Percentiles rank a stretch among this genome's conserved stretches.
phyloP scores from a whole-genome alignment of 2,329 filamentous ascomycete species.

The Shiraia sp. region DNA sequence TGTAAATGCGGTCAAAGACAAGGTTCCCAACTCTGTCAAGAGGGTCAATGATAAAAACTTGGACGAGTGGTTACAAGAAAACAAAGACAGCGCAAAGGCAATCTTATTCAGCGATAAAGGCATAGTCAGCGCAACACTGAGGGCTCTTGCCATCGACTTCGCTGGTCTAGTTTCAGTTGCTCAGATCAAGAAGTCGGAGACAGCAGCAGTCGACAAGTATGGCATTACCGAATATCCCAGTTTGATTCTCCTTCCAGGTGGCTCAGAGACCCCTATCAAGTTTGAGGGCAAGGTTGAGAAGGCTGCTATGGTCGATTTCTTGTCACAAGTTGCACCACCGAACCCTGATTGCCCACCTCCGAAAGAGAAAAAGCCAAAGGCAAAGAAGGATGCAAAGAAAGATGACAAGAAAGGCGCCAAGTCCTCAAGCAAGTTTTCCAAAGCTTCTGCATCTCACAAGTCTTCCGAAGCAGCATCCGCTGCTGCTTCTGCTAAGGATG shows the following conservation, averaged over 20 bases:
- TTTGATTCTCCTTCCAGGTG: constrained; percentile 76
- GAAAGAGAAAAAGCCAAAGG: constrained; percentile 50
- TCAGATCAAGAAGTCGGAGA: constrained; percentile 83
- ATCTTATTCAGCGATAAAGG: constrained; percentile 95
- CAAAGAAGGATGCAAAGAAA: constrained; percentile 51
- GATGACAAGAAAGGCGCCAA: constrained; percentile 51
- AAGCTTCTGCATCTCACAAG: constrained; percentile 56
- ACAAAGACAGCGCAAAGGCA: constrained; percentile 75
- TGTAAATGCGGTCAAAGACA: constrained; percentile 79
- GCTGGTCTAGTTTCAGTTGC: constrained; percentile 76
- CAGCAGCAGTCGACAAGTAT: constrained; percentile 71
- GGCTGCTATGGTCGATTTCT: constrained; percentile 76
- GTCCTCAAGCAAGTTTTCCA: constrained; percentile 54
- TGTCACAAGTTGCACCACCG: constrained; percentile 76
- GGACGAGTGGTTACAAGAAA: constrained; percentile 70
- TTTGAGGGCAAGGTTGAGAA: constrained; percentile 89
- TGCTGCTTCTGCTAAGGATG: constrained; percentile 54
- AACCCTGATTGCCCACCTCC: constrained; percentile 73
- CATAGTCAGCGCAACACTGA: constrained; percentile 78
- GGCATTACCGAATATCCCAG: constrained; percentile 78
- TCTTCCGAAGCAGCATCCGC: constrained; percentile 53
- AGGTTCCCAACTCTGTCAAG: constrained; percentile 91
- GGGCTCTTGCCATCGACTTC: constrained; percentile 88
- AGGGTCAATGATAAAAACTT: constrained; percentile 78
- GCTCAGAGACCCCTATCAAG: constrained; percentile 67